phyloP scores from a whole-genome alignment of 2,329 filamentous ascomycete genomes.

The Xylariaceae sp. region DNA sequence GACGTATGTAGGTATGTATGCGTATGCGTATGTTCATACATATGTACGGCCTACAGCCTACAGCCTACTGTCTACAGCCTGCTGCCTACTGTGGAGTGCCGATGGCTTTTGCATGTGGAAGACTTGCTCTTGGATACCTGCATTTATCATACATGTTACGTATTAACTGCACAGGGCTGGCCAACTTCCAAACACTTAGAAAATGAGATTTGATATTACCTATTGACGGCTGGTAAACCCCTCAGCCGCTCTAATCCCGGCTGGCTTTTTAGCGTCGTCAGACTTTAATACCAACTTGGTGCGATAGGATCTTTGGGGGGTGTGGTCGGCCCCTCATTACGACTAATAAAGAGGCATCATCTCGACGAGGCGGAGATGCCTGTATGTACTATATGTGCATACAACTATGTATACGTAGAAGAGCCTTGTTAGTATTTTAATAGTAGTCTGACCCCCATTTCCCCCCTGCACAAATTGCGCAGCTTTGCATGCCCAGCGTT shows the following conservation, averaged over 20 bases:
- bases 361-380: constrained; percentile 19
- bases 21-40: no score
- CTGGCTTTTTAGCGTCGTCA: constrained; percentile 14
- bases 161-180: constrained; percentile 20
- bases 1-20: no score
- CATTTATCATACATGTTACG: no score
- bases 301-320: constrained; percentile 17
- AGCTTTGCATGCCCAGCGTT: constrained; percentile 19
- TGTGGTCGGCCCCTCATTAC: constrained; percentile 1
- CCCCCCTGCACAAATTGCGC: constrained; percentile 16
- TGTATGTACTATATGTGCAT: constrained; percentile 2
- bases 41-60: background rate
- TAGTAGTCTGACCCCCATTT: no score
- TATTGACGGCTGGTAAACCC: constrained; percentile 24
- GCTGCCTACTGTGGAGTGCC: background rate
- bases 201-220: background rate
- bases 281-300: constrained; percentile 22
- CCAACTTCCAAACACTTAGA: background rate
- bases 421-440: constrained; percentile 11
- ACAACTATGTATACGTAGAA: background rate
- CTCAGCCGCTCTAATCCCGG: constrained; percentile 10
- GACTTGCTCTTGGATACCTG: constrained; percentile 20
- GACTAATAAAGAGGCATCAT: background rate
- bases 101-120: constrained; percentile 14
- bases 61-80: background rate